Evolutionary conservation across 441 rosid species (phyloP).

Genomic region (Gossypium gossypioides): DNA sequence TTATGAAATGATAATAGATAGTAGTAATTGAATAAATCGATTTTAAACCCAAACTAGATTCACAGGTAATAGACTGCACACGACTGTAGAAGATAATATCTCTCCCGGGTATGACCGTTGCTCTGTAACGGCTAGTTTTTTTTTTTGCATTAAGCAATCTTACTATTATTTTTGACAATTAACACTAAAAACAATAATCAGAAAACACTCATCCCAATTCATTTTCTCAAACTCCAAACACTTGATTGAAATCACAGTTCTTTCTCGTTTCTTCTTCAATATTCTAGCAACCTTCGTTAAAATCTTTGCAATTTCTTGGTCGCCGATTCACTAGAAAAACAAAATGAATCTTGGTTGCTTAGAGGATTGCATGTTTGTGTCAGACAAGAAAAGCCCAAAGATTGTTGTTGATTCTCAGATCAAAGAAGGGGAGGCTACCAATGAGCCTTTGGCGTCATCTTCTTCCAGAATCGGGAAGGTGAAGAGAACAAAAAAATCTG

Average conservation of each 20-base stretch:
- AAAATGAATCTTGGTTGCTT: slow-evolving; percentile 70
- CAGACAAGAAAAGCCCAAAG: slow-evolving; percentile 29
- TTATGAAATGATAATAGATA: no score
- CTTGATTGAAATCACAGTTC: not conserved
- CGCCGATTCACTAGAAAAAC: not conserved
- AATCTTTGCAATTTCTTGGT: not conserved
- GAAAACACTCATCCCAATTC: not conserved
- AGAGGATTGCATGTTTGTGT: slow-evolving; percentile 51
- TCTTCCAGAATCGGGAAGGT: slow-evolving; percentile 49
- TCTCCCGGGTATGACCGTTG: slow-evolving; percentile 21
- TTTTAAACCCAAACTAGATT: not conserved
- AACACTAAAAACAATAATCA: not conserved
- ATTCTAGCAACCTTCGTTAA: not conserved
- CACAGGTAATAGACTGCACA: not conserved
- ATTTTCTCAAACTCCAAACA: not conserved
- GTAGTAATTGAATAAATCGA: no score
- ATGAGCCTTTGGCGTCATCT: slow-evolving; percentile 18
- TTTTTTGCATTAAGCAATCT: no score
- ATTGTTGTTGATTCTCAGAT: slow-evolving; percentile 14
- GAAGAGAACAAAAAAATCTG: not conserved
- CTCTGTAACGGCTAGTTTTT: slow-evolving; percentile 47
- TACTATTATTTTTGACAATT: not conserved
- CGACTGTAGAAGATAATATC: not conserved
- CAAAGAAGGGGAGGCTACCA: slow-evolving; percentile 19
- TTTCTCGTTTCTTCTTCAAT: not conserved